Percentiles rank a stretch among this genome's conserved stretches.
phyloP scores from a whole-genome alignment of 2,329 filamentous ascomycete genomes.

The Colletotrichum sp. region DNA sequence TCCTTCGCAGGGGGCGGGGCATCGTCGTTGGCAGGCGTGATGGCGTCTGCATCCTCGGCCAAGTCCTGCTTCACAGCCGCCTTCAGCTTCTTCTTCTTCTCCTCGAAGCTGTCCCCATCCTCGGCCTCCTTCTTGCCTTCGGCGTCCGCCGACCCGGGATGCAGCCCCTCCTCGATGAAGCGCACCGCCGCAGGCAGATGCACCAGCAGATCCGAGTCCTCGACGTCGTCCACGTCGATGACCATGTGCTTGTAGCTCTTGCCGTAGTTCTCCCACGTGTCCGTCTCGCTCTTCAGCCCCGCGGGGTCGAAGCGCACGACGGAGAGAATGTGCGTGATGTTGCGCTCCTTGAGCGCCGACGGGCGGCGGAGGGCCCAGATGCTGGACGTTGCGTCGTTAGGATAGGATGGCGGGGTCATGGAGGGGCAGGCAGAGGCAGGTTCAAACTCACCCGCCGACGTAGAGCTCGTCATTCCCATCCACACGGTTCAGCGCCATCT shows the following conservation, averaged over 20 bases:
- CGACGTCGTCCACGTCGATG: slow-evolving; percentile 89
- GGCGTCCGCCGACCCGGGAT: slow-evolving; percentile 17
- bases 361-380: slow-evolving; percentile 80
- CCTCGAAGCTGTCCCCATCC: neutral
- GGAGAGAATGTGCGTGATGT: slow-evolving; percentile 91
- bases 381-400: slow-evolving; percentile 47
- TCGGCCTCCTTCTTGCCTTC: neutral
- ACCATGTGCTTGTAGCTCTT: slow-evolving; percentile 73
- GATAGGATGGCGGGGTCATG: neutral
- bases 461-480: slow-evolving; percentile 47
- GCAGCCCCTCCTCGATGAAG: slow-evolving; percentile 82
- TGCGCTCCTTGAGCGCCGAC: slow-evolving; percentile 70
- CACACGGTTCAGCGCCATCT: slow-evolving; percentile 48
- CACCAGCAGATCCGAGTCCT: slow-evolving; percentile 84
- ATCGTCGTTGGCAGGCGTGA: neutral
- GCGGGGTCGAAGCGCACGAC: slow-evolving; percentile 65
- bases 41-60: slow-evolving; percentile 3
- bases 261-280: slow-evolving; percentile 57
- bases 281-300: slow-evolving; percentile 52
- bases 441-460: slow-evolving; percentile 40
- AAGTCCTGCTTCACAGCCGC: slow-evolving; percentile 1
- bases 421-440: neutral
- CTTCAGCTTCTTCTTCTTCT: slow-evolving; percentile 3
- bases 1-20: neutral
- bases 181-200: slow-evolving; percentile 79